Conservation (phyloP, 495 filamentous ascomycete genomes). For the Aspergillus asperescens region DNA sequence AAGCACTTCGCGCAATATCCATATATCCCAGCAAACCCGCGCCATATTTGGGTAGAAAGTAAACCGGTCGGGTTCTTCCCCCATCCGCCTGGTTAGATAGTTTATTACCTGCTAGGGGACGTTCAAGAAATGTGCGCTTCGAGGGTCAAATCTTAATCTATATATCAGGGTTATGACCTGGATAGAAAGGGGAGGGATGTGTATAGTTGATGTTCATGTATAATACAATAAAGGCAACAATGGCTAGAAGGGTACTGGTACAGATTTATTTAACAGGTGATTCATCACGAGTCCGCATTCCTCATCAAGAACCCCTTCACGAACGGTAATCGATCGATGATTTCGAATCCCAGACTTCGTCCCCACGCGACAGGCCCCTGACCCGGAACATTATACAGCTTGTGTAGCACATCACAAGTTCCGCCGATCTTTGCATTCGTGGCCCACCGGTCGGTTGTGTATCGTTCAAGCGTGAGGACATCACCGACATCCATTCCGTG, state of each 20-base stretch:
- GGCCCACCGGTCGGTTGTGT: constrained; percentile 71
- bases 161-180: no score
- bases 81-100: no score
- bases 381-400: constrained; percentile 70
- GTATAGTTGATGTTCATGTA: not conserved
- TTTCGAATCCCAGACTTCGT: constrained; percentile 68
- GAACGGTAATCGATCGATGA: constrained; percentile 69
- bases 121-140: no score
- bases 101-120: no score
- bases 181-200: no score
- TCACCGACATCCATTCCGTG: constrained; percentile 83
- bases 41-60: no score
- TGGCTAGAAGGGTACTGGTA: not conserved
- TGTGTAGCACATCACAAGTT: constrained; percentile 88
- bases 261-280: no score
- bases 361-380: constrained; percentile 70
- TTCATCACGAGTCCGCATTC: constrained; percentile 60
- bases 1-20: no score
- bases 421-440: constrained; percentile 82
- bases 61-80: no score
- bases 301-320: constrained; percentile 86
- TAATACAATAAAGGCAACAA: not conserved
- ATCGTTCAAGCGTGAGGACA: constrained; percentile 67
- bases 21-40: no score
- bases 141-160: no score